These are phyloP conservation scores for Aspergillus campestris DNA, from an alignment of 495 filamentous ascomycete species.

Conservation along the genomic window DNA sequence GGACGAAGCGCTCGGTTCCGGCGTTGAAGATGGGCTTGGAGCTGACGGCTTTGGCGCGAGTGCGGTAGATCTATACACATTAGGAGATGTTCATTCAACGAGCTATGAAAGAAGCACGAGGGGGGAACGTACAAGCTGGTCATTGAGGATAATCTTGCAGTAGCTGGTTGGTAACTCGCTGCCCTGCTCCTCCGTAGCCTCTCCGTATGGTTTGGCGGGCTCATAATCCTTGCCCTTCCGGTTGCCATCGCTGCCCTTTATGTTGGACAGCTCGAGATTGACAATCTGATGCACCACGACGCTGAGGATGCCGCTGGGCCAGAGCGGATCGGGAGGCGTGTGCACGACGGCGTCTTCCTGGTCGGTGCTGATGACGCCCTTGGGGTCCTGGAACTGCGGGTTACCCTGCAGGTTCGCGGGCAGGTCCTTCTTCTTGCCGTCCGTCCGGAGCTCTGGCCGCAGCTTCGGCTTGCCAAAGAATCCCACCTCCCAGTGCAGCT, in stretches of 20 bases:
- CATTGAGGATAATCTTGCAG: constrained; percentile 84
- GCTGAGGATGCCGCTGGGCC: constrained; percentile 79
- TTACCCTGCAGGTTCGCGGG: constrained; percentile 63
- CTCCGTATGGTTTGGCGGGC: constrained; percentile 79
- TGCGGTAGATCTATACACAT: constrained; percentile 60
- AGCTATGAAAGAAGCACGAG: background rate
- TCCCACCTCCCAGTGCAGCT: constrained; percentile 92
- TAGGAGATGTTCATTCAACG: background rate
- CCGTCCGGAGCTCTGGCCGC: constrained; percentile 69
- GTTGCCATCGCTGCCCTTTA: constrained; percentile 50
- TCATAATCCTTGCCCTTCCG: constrained; percentile 78
- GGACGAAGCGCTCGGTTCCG: constrained; percentile 87
- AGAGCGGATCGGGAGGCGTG: constrained; percentile 88
- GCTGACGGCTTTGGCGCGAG: constrained; percentile 80
- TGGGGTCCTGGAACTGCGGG: constrained; percentile 78
- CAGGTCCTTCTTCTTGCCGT: constrained; percentile 73
- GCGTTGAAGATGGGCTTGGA: constrained; percentile 96
- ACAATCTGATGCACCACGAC: constrained; percentile 91
- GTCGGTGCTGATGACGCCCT: constrained; percentile 64
- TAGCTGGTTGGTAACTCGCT: constrained; percentile 77
- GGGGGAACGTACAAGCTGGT: constrained; percentile 54
- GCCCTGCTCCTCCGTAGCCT: constrained; percentile 70
- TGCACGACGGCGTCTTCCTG: constrained; percentile 78
- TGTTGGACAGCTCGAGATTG: constrained; percentile 78
- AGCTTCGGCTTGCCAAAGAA: constrained; percentile 87